These are phyloP conservation scores for Geranium brycei DNA, from an alignment of 345 rosid genomes.

Conservation along the genomic window DNA sequence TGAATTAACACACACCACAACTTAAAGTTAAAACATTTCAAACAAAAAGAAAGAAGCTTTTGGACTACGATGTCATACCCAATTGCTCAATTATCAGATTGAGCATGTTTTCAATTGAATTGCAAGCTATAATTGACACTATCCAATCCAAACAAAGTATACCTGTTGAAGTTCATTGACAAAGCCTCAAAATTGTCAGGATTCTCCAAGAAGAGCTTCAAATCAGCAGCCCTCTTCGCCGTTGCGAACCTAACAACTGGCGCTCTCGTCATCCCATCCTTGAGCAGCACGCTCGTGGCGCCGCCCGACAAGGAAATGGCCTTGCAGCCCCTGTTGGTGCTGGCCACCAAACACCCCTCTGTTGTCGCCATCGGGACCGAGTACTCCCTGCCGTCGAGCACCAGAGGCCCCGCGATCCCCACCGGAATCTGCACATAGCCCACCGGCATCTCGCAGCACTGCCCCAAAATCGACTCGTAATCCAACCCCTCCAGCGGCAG, in stretches of 20 bases:
- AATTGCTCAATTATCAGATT: too few relatives aligned
- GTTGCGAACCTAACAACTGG: slow-evolving; percentile 24
- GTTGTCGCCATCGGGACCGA: slow-evolving; percentile 41
- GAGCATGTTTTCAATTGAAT: too few relatives aligned
- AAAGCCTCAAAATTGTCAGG: neutral
- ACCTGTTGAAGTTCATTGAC: slow-evolving; percentile 19
- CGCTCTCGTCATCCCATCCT: slow-evolving; percentile 36
- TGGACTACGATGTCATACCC: too few relatives aligned
- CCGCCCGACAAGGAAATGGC: slow-evolving; percentile 32
- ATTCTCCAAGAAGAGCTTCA: slow-evolving; percentile 30
- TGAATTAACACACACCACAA: neutral
- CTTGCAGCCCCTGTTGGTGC: slow-evolving; percentile 37
- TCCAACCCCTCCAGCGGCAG: slow-evolving; percentile 30
- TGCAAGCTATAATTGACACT: too few relatives aligned
- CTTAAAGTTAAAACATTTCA: too few relatives aligned
- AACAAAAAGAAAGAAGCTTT: too few relatives aligned
- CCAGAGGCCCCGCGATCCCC: slow-evolving; percentile 32
- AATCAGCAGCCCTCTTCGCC: slow-evolving; percentile 22
- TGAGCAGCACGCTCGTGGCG: slow-evolving; percentile 22
- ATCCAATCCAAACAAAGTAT: neutral
- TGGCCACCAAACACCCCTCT: slow-evolving; percentile 37
- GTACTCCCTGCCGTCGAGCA: slow-evolving; percentile 25
- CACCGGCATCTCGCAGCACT: slow-evolving; percentile 40
- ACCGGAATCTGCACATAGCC: slow-evolving; percentile 40
- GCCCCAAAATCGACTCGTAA: slow-evolving; percentile 29